A percentile compares a stretch with the other conserved stretches of the same genome.
These are phyloP conservation scores for Teratosphaeria destructans DNA, from an alignment of 2,329 filamentous ascomycete species.

Conservation along the genomic window DNA sequence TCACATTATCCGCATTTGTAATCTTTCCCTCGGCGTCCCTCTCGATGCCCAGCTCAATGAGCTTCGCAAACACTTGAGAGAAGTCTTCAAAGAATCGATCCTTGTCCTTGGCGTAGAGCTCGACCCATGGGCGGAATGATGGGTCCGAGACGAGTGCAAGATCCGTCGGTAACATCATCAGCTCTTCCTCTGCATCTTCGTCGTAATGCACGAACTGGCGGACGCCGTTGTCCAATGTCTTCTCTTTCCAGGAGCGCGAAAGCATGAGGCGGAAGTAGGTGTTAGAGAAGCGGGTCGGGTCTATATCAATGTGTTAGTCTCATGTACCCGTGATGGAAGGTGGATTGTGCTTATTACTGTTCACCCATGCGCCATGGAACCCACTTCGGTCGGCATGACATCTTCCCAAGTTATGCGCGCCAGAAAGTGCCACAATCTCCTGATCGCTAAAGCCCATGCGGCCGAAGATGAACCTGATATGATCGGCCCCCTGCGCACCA, in stretches of 20 bases:
- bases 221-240: conserved; percentile 42
- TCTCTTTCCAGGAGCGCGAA: conserved; percentile 44
- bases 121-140: conserved; percentile 46
- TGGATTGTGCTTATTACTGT: conserved; percentile 1
- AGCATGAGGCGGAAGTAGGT: conserved; percentile 47
- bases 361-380: conserved; percentile 46
- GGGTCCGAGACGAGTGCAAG: conserved; percentile 47
- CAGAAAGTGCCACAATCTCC: conserved; percentile 48
- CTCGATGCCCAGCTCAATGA: conserved; percentile 50
- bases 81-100: conserved; percentile 54
- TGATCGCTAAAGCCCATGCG: conserved; percentile 52
- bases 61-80: conserved; percentile 46
- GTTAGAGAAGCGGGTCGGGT: conserved; percentile 48
- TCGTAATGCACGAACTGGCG: conserved; percentile 51
- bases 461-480: conserved; percentile 47
- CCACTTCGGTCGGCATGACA: conserved; percentile 47
- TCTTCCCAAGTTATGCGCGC: conserved; percentile 48
- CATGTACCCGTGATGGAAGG: background rate
- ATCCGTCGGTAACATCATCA: conserved; percentile 60
- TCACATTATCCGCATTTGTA: conserved; percentile 46
- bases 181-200: conserved; percentile 44
- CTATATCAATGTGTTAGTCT: background rate
- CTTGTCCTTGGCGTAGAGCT: conserved; percentile 50
- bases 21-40: conserved; percentile 45
- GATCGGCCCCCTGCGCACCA: conserved; percentile 43